Base-by-base conservation (phyloP, 495 filamentous ascomycete species). In the Hypomontagnella monticulosa region DNA sequence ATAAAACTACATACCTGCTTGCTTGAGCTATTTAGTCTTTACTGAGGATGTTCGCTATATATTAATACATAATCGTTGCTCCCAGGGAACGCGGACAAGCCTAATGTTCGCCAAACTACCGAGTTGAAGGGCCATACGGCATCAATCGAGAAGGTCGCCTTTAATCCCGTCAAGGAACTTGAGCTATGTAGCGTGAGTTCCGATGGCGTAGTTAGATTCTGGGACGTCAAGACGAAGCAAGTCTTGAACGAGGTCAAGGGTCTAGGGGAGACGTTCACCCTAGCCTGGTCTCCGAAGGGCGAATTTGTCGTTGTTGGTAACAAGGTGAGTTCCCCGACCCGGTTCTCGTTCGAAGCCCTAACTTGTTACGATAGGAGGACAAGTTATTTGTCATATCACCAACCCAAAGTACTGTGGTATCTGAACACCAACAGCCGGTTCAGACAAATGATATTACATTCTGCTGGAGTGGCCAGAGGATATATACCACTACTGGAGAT, bases 201-300 rank as follows among this genome's bases (percentile, higher is more conserved):
- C 9, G 95, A 98, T 75, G 93, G 93, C 0, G 88, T 89, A 12
- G 90, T 96, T 60, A 87, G 90, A 61, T 88, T 99, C 65, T 99
- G 95, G 95, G 96, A 99, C 60, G 92, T 96, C 14, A 84, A 93
- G 63, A 91, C 85, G 18, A 94, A 92, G 75, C 75, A 81, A 4
- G 91, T 90, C 53, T 84, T 91, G 34, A 93, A 91, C 67, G 90
- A 90, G 60, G 80, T 93, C 1, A 91, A 91, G 73, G 85, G 91
- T n/a, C 87, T 89, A 32, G 92, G 92, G 5, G 89, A 91, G 72
- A 90, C 92, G 7, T 91, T 96, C 61, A 91, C 87, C 11, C 80
- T 97, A 52, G 89, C 88, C 4, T 99, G 95, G 93, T 86, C 84
- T 51, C 93, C 93, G n/a, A 90, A 95, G 71, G 96, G 96, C 3